Evolutionary conservation across 352 stramenopile species (phyloP).

Genomic region (Globisporangium middletonii): DNA sequence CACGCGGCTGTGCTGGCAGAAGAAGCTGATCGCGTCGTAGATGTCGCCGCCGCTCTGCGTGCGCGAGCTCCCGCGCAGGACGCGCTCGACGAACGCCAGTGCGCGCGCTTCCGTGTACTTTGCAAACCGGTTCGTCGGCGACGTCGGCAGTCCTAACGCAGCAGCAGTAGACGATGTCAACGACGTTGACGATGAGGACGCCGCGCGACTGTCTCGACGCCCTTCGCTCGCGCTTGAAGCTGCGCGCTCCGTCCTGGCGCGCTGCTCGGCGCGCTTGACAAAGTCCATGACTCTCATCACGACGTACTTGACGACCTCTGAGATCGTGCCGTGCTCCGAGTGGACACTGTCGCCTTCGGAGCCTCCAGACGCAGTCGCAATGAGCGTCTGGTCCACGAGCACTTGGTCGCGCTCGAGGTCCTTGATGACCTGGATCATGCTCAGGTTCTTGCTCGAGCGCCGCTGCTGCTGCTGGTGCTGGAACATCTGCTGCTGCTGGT

Average conservation of each 20-base stretch:
- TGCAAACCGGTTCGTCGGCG: constrained; percentile 26
- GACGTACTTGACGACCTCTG: constrained; percentile 56
- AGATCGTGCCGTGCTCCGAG: constrained; percentile 33
- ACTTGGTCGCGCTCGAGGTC: constrained; percentile 67
- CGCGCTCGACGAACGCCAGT: constrained; percentile 64
- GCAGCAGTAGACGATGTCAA: not conserved
- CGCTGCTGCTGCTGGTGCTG: constrained; percentile 38
- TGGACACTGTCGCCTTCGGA: constrained; percentile 10
- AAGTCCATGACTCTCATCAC: constrained; percentile 44
- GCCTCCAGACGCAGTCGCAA: constrained; percentile 15
- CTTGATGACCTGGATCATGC: constrained; percentile 75
- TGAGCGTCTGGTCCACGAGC: constrained; percentile 46
- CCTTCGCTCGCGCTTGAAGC: not conserved
- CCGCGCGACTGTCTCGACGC: not conserved
- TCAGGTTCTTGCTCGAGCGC: constrained; percentile 51
- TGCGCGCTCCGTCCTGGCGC: constrained; percentile 3
- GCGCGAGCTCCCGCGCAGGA: constrained; percentile 56
- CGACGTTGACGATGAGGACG: constrained; percentile 1
- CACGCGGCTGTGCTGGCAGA: constrained; percentile 51
- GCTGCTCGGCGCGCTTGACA: constrained; percentile 13
- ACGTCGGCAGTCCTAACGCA: constrained; percentile 11
- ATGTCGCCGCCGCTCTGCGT: constrained; percentile 78
- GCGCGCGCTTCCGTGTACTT: constrained; percentile 43
- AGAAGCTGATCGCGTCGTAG: constrained; percentile 74
- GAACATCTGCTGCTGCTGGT: constrained; percentile 14